Percentiles rank a stretch among this genome's conserved stretches.
phyloP scores from a whole-genome alignment of 2,329 filamentous ascomycete species.

The Arthroderma sp. region DNA sequence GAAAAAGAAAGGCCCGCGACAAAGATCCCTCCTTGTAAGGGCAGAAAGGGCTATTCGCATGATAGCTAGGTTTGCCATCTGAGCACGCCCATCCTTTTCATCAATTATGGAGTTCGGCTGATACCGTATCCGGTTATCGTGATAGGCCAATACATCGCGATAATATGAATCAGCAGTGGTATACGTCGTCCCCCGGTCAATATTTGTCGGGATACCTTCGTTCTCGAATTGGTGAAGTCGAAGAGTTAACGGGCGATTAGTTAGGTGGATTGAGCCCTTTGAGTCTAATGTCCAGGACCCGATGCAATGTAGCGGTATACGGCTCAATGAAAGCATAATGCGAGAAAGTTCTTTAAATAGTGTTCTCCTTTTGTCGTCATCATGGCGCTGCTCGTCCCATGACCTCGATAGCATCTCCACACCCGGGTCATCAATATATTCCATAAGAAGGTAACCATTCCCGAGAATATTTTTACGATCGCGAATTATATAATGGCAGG shows the following conservation, averaged over 20 bases:
- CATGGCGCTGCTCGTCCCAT: conserved; percentile 14
- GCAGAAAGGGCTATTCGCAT: neutral
- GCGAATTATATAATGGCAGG: neutral
- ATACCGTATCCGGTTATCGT: conserved; percentile 20
- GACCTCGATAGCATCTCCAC: conserved; percentile 18
- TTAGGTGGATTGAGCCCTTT: conserved; percentile 16
- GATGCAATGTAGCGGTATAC: conserved; percentile 22
- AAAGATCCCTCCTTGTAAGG: neutral
- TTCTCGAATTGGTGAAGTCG: conserved; percentile 19
- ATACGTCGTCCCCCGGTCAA: conserved; percentile 19
- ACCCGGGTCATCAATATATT: conserved; percentile 15
- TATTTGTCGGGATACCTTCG: conserved; percentile 19
- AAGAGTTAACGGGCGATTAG: conserved; percentile 19
- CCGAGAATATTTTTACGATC: conserved; percentile 17
- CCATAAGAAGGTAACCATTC: conserved; percentile 17
- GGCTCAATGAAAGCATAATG: neutral
- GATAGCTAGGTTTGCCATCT: conserved; percentile 16
- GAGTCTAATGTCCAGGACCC: conserved; percentile 25
- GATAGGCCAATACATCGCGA: conserved; percentile 18
- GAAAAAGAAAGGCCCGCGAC: conserved; percentile 27
- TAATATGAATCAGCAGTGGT: conserved; percentile 19
- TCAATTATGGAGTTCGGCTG: conserved; percentile 19
- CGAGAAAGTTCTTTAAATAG: conserved; percentile 13
- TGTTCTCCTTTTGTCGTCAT: conserved; percentile 10
- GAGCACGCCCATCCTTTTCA: neutral